Evolutionary conservation across 2,329 filamentous ascomycete species (phyloP), one percentile per base, ranked within the genome.

Genomic region (Fusarium pininemorale): DNA sequence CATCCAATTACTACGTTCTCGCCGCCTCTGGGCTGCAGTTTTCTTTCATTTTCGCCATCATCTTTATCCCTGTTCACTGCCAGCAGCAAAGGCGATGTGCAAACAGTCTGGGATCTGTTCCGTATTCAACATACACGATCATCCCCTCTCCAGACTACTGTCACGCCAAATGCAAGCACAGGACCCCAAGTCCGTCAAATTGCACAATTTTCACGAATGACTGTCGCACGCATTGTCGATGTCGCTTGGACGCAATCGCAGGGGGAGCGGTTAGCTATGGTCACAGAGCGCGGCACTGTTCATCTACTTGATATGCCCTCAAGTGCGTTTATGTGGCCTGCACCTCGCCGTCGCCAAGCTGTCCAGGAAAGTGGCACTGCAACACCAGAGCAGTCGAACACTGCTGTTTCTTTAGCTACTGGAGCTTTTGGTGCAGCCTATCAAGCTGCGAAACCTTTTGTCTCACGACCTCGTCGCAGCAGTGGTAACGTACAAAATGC

Each of bases 221-320:
- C 96, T 5, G 93, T 96, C 55, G 94, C 96, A 7, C 93, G 94
- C 61, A 94, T 98, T 63, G 90, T 98, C 28, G 96, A 98, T 79
- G 93, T 98, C 47, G 90, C 91, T 7, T 99, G 96, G 96, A 92
- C 93, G 4, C 89, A 90, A 62, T 94, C 94, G 7, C 91, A 92
- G 63, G 94, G 94, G 28, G 94, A 97, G 79, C 92, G 93, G 66
- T 85, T 97, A 44, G 96, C 95, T 4, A 91, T 99, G 84, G 91
- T 98, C 32, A 98, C 96, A 2, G 94, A 97, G 78, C 93, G 95
- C 76, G 95, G 96, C n/a, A 99, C 96, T 14, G 91, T 98, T 16
- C 96, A 99, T 83, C 89, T 98, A 48, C 92, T 98, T 73, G 94
- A 98, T 75, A 90, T 98, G 82, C 94, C 95, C 14, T 87, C 90